A percentile compares a stretch with the other conserved stretches of the same genome.
phyloP scores from a whole-genome alignment of 2,329 filamentous ascomycete species.

The Beauveria caledonica region DNA sequence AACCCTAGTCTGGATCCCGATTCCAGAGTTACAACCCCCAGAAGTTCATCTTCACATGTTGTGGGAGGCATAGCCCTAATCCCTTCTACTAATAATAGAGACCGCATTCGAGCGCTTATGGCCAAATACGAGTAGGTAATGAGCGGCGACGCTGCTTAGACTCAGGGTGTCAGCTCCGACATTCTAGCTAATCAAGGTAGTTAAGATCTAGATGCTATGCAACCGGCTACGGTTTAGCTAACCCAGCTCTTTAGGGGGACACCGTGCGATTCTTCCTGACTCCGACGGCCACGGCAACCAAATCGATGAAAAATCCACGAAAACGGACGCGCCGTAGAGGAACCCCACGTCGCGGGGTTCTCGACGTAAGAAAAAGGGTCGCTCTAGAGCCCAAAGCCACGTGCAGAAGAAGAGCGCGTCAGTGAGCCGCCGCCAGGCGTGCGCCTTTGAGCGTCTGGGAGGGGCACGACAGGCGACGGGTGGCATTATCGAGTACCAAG shows the following conservation, averaged over 20 bases:
- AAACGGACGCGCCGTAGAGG: background rate
- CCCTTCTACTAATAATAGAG: background rate
- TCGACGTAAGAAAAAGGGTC: background rate
- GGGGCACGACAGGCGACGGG: background rate
- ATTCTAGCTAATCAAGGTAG: no score
- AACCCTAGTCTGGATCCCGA: background rate
- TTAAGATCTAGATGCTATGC: no score
- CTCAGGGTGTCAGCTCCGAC: no score
- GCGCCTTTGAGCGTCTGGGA: background rate
- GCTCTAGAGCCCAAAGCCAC: background rate
- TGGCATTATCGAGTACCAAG: background rate
- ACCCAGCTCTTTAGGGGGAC: no score
- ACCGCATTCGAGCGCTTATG: background rate
- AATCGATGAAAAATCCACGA: background rate
- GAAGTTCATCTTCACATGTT: background rate
- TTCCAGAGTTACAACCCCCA: background rate
- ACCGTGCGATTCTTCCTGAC: slow-evolving; percentile 9
- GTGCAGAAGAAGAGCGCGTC: background rate
- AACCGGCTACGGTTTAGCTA: no score
- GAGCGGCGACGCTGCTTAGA: no score
- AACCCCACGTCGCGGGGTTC: background rate
- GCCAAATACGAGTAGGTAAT: background rate
- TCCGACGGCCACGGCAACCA: background rate
- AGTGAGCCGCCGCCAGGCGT: background rate
- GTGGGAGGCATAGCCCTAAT: background rate